Percentiles rank a stretch among this genome's conserved stretches.
These are phyloP conservation scores for Monosporascus cannonballus DNA, from an alignment of 2,329 filamentous ascomycete species.

Conservation along the genomic window DNA sequence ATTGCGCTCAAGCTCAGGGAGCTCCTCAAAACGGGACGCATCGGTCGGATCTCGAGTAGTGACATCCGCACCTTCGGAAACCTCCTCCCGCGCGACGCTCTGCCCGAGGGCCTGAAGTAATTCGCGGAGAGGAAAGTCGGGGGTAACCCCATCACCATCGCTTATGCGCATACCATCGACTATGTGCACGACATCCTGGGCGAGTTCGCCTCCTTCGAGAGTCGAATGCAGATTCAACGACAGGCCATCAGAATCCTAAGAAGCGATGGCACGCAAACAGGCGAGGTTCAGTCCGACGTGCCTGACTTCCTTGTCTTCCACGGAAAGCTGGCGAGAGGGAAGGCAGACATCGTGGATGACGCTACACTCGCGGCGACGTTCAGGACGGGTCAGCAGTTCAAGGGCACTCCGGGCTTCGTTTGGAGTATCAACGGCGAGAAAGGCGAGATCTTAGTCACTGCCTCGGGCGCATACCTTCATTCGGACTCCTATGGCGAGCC, in stretches of 20 bases:
- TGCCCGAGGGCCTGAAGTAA: slow-evolving; percentile 36
- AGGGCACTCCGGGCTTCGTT: slow-evolving; percentile 35
- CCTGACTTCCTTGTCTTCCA: slow-evolving; percentile 38
- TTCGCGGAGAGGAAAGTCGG: slow-evolving; percentile 38
- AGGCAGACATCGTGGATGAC: slow-evolving; percentile 18
- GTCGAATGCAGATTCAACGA: slow-evolving; percentile 39
- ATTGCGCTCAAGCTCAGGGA: slow-evolving; percentile 36
- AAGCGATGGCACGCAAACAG: slow-evolving; percentile 20
- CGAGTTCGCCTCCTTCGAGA: slow-evolving; percentile 32
- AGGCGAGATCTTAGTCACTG: slow-evolving; percentile 40
- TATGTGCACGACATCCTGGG: slow-evolving; percentile 39
- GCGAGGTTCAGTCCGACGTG: slow-evolving; percentile 32
- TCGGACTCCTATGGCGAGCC: slow-evolving; percentile 29
- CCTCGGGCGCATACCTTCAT: slow-evolving; percentile 20
- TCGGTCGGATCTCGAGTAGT: slow-evolving; percentile 48
- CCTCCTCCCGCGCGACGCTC: slow-evolving; percentile 23
- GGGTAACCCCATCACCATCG: slow-evolving; percentile 17
- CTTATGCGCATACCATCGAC: slow-evolving; percentile 31
- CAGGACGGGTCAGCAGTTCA: slow-evolving; percentile 43
- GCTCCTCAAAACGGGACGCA: slow-evolving; percentile 35
- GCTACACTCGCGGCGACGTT: slow-evolving; percentile 39
- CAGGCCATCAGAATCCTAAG: slow-evolving; percentile 32
- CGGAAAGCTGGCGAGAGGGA: slow-evolving; percentile 27
- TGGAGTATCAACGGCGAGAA: slow-evolving; percentile 48
- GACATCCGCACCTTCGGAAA: slow-evolving; percentile 36